These are phyloP conservation scores for Didymella pinodella DNA, from an alignment of 2,329 filamentous ascomycete species.

Conservation along the genomic window DNA sequence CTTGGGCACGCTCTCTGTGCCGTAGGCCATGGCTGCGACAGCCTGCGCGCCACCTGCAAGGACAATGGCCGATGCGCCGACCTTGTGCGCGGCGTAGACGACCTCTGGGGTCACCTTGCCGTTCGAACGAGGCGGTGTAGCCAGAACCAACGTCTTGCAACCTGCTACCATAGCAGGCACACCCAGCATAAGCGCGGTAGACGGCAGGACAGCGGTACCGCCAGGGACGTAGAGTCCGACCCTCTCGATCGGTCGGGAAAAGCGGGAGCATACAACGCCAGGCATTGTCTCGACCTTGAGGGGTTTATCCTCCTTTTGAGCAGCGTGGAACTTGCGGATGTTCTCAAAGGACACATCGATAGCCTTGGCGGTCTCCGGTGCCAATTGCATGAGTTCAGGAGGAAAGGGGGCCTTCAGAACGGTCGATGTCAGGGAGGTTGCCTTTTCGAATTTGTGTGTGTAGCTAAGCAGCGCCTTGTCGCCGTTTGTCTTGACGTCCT, in stretches of 20 bases:
- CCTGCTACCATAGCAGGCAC: constrained; percentile 98
- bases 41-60: constrained; percentile 95
- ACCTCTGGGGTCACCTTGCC: constrained; percentile 95
- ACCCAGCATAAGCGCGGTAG: constrained; percentile 96
- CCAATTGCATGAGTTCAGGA: constrained; percentile 81
- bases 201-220: constrained; percentile 95
- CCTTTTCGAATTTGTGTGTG: constrained; percentile 98
- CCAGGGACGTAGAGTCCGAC: constrained; percentile 97
- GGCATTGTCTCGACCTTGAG: constrained; percentile 96
- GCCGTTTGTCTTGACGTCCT: constrained; percentile 81
- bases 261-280: constrained; percentile 91
- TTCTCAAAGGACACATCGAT: constrained; percentile 95
- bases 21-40: constrained; percentile 95
- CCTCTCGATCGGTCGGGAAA: constrained; percentile 88
- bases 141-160: constrained; percentile 92
- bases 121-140: constrained; percentile 87
- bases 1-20: constrained; percentile 91
- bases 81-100: constrained; percentile 95
- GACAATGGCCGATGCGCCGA: constrained; percentile 94
- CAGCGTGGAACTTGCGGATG: constrained; percentile 91
- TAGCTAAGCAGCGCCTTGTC: constrained; percentile 90
- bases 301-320: constrained; percentile 83
- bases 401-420: constrained; percentile 92
- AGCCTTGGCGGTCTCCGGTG: constrained; percentile 84
- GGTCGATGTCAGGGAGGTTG: constrained; percentile 85